phyloP scores from a whole-genome alignment of 148 eudicot genomes.

The Persicaria tinctoria region DNA sequence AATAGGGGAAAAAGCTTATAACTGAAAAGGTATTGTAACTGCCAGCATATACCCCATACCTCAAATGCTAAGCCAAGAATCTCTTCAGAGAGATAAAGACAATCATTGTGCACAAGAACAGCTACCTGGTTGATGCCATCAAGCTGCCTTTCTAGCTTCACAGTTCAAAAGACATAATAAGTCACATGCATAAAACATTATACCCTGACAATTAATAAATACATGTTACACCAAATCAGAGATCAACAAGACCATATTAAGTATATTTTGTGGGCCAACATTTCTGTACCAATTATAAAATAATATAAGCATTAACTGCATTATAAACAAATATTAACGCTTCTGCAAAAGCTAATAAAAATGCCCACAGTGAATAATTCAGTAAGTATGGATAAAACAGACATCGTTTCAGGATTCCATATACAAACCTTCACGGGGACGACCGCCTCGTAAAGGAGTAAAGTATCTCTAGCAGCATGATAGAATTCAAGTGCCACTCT shows the following conservation, averaged over 20 bases:
- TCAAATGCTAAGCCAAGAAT: conserved; percentile 81
- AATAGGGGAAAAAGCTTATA: background rate
- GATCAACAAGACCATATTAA: background rate
- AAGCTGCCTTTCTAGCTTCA: conserved; percentile 93
- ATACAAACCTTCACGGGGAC: conserved; percentile 85
- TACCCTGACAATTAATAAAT: background rate
- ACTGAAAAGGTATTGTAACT: background rate
- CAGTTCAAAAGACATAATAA: conserved; percentile 23
- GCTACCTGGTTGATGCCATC: conserved; percentile 83
- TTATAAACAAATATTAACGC: background rate
- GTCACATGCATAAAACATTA: background rate
- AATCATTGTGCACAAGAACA: conserved; percentile 91
- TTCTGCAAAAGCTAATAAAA: background rate
- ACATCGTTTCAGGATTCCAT: background rate
- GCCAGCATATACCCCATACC: conserved; percentile 31
- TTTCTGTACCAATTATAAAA: background rate
- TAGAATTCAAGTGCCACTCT: conserved; percentile 86
- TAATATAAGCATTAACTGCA: too few relatives aligned
- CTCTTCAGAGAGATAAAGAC: conserved; percentile 84
- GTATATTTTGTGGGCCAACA: background rate
- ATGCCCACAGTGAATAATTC: background rate
- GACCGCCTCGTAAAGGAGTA: conserved; percentile 81
- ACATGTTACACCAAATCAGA: background rate
- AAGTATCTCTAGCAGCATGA: conserved; percentile 82
- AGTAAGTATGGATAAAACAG: background rate